Evolutionary conservation across 768 basidiomycete species (phyloP).

Genomic region (Clitopilus passeckerianus): DNA sequence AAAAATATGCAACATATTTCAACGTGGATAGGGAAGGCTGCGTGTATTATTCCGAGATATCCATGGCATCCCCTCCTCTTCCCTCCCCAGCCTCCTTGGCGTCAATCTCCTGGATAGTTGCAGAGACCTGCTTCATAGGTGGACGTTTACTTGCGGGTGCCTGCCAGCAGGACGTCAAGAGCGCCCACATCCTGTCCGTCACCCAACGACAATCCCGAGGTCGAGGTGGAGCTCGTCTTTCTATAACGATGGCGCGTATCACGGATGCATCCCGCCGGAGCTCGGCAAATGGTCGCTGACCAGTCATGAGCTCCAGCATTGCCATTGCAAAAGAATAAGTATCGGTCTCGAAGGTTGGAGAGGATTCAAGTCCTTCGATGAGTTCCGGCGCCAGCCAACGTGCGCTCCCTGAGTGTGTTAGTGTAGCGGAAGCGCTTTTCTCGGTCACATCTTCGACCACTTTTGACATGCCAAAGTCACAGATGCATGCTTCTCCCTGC

Average conservation of each 20-base stretch:
- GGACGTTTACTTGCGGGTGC: slow-evolving; percentile 31
- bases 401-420: slow-evolving; percentile 43
- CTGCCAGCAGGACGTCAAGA: slow-evolving; percentile 45
- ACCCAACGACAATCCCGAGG: slow-evolving; percentile 38
- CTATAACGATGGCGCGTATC: slow-evolving; percentile 34
- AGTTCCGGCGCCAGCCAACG: slow-evolving; percentile 64
- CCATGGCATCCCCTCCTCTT: background rate
- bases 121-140: slow-evolving; percentile 31
- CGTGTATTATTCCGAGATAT: background rate
- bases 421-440: slow-evolving; percentile 35
- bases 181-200: slow-evolving; percentile 42
- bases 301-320: slow-evolving; percentile 52
- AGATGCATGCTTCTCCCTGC: slow-evolving; percentile 51
- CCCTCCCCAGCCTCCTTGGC: background rate
- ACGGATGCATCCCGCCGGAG: slow-evolving; percentile 46
- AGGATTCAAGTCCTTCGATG: slow-evolving; percentile 34
- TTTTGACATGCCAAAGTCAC: slow-evolving; percentile 63
- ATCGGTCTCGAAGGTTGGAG: slow-evolving; percentile 44
- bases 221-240: slow-evolving; percentile 33
- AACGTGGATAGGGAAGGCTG: background rate
- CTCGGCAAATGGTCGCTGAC: slow-evolving; percentile 45
- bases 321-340: slow-evolving; percentile 60
- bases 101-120: slow-evolving; percentile 16
- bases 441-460: slow-evolving; percentile 55
- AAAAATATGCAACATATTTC: background rate